Percentiles rank a stretch among this genome's conserved stretches.
These are phyloP conservation scores for Claviceps fusiformis DNA, from an alignment of 2,329 filamentous ascomycete species.

Conservation along the genomic window DNA sequence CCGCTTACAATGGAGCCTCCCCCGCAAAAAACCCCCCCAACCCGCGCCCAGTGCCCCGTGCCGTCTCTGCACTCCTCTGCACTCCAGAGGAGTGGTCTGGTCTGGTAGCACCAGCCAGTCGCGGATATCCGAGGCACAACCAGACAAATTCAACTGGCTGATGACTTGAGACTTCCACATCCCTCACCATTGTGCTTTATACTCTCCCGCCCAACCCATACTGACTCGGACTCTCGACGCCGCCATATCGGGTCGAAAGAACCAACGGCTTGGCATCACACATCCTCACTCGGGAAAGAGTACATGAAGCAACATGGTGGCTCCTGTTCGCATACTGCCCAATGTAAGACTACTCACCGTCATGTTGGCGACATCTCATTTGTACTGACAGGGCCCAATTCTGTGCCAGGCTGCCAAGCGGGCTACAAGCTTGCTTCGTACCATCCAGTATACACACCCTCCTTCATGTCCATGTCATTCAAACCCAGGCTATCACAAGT, in stretches of 20 bases:
- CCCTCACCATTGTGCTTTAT: neutral
- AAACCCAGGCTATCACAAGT: slow-evolving; percentile 68
- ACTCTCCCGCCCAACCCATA: neutral
- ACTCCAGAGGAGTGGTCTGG: no score
- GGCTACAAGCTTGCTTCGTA: slow-evolving; percentile 63
- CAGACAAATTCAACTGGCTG: neutral
- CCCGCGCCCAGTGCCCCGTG: neutral
- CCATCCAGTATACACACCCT: slow-evolving; percentile 83
- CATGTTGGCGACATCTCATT: neutral
- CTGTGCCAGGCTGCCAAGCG: slow-evolving; percentile 41
- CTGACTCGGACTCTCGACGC: neutral
- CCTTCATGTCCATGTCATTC: slow-evolving; percentile 86
- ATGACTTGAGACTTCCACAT: neutral
- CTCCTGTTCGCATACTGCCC: slow-evolving; percentile 19
- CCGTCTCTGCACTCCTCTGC: neutral
- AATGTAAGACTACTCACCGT: slow-evolving; percentile 15
- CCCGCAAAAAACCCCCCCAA: neutral
- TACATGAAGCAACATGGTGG: slow-evolving; percentile 12
- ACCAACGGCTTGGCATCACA: neutral
- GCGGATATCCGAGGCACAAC: neutral
- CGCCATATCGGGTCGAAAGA: neutral
- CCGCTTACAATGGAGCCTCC: neutral
- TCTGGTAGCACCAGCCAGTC: no score
- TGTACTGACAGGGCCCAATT: neutral
- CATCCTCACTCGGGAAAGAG: neutral